Evolutionary conservation across 768 basidiomycete genomes (phyloP).

Genomic region (Daedaleopsis nitida): DNA sequence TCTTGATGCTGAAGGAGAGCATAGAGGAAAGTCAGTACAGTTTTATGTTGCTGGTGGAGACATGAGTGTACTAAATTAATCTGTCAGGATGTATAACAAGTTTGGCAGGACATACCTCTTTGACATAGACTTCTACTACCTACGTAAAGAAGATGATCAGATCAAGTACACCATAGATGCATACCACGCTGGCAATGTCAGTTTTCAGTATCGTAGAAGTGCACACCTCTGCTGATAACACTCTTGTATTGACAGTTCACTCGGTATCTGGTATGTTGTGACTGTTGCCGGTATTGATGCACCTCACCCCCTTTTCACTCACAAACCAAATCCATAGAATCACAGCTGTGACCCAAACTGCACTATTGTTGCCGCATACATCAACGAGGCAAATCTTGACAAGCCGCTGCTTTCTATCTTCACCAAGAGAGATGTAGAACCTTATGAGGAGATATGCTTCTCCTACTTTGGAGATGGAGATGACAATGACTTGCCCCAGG

Average conservation of each 20-base stretch:
- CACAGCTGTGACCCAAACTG: conserved; percentile 93
- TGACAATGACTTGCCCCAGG: conserved; percentile 25
- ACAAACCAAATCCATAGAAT: conserved; percentile 52
- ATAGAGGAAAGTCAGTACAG: conserved; percentile 61
- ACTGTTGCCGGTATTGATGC: conserved; percentile 3
- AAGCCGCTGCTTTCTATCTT: conserved; percentile 74
- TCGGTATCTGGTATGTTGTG: conserved; percentile 69
- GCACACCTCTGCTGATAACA: not conserved
- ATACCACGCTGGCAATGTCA: conserved; percentile 83
- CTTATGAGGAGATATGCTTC: conserved; percentile 75
- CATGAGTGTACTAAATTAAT: not conserved
- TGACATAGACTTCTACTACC: conserved; percentile 76
- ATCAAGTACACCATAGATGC: conserved; percentile 70
- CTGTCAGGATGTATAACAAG: conserved; percentile 65
- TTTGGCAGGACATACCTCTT: conserved; percentile 81
- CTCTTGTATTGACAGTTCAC: conserved; percentile 64
- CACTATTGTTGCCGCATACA: conserved; percentile 67
- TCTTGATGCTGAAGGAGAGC: conserved; percentile 64
- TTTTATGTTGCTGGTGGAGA: not conserved
- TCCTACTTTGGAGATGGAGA: conserved; percentile 63
- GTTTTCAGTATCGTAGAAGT: conserved; percentile 29
- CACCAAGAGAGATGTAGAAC: conserved; percentile 61
- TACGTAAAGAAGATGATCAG: conserved; percentile 42
- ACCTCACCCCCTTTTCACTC: not conserved
- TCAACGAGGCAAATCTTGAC: conserved; percentile 72